phyloP scores from a whole-genome alignment of 1,284 basidiomycete species.

The Tausonia pullulans region DNA sequence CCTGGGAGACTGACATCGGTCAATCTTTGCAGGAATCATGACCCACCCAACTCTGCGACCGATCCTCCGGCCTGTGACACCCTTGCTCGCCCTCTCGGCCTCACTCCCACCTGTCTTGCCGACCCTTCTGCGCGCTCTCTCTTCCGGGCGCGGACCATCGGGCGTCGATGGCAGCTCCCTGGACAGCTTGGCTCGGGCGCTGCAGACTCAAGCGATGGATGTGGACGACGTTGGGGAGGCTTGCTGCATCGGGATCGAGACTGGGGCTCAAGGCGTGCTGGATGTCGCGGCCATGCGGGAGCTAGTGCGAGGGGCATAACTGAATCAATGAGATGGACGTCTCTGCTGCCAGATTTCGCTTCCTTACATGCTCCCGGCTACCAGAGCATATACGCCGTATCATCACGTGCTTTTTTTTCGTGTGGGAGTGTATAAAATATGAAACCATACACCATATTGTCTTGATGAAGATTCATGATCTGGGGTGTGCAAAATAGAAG shows the following conservation, averaged over 20 bases:
- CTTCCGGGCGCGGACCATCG: neutral
- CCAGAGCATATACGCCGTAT: too few species aligned
- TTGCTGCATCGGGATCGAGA: conserved; percentile 45
- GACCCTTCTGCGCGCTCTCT: conserved; percentile 37
- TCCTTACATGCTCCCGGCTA: too few species aligned
- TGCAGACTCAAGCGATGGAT: conserved; percentile 79
- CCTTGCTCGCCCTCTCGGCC: conserved; percentile 69
- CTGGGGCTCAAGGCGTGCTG: conserved; percentile 13
- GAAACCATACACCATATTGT: too few species aligned
- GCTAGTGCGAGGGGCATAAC: neutral
- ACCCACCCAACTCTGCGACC: conserved; percentile 92
- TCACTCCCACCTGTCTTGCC: conserved; percentile 49
- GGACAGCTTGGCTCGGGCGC: conserved; percentile 31
- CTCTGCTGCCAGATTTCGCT: neutral
- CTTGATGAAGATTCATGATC: too few species aligned
- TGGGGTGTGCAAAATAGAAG: too few species aligned
- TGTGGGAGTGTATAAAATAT: too few species aligned
- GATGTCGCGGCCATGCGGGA: conserved; percentile 1
- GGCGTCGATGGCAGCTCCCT: neutral
- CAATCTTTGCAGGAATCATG: conserved; percentile 60
- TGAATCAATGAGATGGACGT: neutral
- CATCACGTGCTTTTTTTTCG: too few species aligned
- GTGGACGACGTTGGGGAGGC: conserved; percentile 91
- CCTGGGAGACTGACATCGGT: conserved; percentile 11
- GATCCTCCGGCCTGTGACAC: conserved; percentile 71